Evolutionary conservation across 2,329 filamentous ascomycete species (phyloP), one percentile per base, ranked within the genome.

Genomic region (Didymella lethalis): DNA sequence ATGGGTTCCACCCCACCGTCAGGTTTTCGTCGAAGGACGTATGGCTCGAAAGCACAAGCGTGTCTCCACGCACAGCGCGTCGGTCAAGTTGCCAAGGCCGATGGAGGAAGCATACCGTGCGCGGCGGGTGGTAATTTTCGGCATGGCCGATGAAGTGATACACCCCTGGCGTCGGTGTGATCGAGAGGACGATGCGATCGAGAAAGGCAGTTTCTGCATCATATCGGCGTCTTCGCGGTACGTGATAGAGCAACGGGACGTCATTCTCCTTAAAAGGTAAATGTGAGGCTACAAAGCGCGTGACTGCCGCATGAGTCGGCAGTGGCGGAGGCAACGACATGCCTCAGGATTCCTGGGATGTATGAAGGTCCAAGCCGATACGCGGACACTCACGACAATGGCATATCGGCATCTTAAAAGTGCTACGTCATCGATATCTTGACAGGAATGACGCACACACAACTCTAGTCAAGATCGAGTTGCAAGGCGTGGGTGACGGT

Each of bases 1-100:
- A 65, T 4, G 64, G 52, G 43, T 79, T 80, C 70, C 72, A 78
- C 7, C 76, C 77, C 7, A 78, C 73, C 2, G 77, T 79, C 36
- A 79, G 60, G 11, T 74, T 55, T 55, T 79, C 75, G 44, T 79
- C 76, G 44, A 79, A 78, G 7, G 71, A 69, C 7, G 67, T 72
- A 43, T 79, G 77, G 59, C 71, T 75, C 7, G 75, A 68, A 10
- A 78, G 62, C 12, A 77, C 70, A 36, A 75, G 64, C 1, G 68
- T 66, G 20, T 67, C 68, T 48, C 59, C 64, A 43, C 67, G 66
- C 29, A 76, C 63, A 28, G 64, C 65, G 18, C 65, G 63, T 14
- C 71, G 66, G 41, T 73, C 68, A 40, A 77, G 72, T 4, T 60
- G 61, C 58, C 72, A 75, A 6, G 74, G 74, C 12, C 71, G 67